These are phyloP conservation scores for Rhizophagus prolifer DNA, from an alignment of 192 early-diverging fungal species.

Conservation along the genomic window DNA sequence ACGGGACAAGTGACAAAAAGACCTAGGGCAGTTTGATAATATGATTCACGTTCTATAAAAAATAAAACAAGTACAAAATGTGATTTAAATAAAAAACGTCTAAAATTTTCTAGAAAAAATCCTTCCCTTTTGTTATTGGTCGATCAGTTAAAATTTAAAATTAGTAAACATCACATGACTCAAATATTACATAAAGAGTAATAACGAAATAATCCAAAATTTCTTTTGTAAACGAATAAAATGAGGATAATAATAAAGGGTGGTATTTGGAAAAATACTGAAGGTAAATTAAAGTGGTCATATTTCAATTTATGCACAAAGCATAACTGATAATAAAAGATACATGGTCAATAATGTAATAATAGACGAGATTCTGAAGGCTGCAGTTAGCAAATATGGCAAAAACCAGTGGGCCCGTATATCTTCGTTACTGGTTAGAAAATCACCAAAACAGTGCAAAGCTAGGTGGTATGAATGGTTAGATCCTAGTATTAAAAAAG, in stretches of 20 bases:
- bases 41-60: neutral
- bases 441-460: conserved; percentile 99
- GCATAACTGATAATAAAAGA: conserved; percentile 86
- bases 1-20: neutral
- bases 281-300: conserved; percentile 95
- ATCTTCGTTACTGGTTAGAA: conserved; percentile 90
- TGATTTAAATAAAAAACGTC: no score
- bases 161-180: no score
- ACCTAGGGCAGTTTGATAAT: neutral
- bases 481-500: conserved; percentile 97
- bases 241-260: conserved; percentile 78
- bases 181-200: no score
- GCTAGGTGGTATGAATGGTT: conserved; percentile 99
- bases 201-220: no score
- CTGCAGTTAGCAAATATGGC: conserved; percentile 97
- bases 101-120: no score
- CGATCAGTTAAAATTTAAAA: no score
- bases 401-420: conserved; percentile 99
- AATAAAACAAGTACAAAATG: no score
- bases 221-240: neutral
- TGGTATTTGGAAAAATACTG: conserved; percentile 99
- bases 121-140: no score
- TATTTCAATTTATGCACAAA: conserved; percentile 72
- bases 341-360: conserved; percentile 74
- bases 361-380: conserved; percentile 55